Evolutionary conservation across 1,139 yeast genomes (phyloP).

Genomic region (Kodamaea derodonti): DNA sequence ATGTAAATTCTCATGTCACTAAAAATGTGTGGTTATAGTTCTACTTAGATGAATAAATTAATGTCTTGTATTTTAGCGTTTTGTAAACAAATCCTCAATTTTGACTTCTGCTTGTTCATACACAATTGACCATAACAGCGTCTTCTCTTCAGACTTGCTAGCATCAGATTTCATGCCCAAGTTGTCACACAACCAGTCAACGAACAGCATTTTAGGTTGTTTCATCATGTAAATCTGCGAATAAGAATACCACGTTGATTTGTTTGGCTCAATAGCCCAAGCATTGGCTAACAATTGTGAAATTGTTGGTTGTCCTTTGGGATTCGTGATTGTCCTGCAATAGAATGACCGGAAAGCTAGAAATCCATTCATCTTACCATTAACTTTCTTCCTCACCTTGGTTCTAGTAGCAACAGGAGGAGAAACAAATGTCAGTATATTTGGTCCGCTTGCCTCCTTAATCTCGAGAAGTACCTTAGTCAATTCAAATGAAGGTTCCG

Average conservation of each 20-base stretch:
- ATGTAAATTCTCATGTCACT: too few species aligned
- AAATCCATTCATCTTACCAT: constrained; percentile 14
- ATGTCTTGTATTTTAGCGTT: too few species aligned
- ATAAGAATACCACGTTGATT: constrained; percentile 27
- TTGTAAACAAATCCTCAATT: constrained; percentile 8
- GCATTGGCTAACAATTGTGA: constrained; percentile 23
- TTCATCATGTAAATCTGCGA: constrained; percentile 24
- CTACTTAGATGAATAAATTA: too few species aligned
- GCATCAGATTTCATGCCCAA: not conserved
- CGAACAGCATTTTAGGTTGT: constrained; percentile 13
- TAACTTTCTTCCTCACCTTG: not conserved
- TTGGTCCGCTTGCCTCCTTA: too few species aligned
- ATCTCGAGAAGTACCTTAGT: too few species aligned
- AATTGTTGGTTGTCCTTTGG: constrained; percentile 20
- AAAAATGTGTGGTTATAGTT: too few species aligned
- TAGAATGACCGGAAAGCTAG: constrained; percentile 36
- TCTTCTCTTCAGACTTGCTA: too few species aligned
- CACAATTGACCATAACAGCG: constrained; percentile 1
- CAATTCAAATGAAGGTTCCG: too few species aligned
- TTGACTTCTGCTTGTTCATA: not conserved
- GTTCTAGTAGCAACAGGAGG: too few species aligned
- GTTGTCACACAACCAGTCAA: constrained; percentile 17
- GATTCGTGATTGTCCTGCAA: constrained; percentile 20
- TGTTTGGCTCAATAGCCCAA: constrained; percentile 26
- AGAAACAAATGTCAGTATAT: too few species aligned